phyloP scores from a whole-genome alignment of 140 eudicot species.

The Anethum foeniculum region DNA sequence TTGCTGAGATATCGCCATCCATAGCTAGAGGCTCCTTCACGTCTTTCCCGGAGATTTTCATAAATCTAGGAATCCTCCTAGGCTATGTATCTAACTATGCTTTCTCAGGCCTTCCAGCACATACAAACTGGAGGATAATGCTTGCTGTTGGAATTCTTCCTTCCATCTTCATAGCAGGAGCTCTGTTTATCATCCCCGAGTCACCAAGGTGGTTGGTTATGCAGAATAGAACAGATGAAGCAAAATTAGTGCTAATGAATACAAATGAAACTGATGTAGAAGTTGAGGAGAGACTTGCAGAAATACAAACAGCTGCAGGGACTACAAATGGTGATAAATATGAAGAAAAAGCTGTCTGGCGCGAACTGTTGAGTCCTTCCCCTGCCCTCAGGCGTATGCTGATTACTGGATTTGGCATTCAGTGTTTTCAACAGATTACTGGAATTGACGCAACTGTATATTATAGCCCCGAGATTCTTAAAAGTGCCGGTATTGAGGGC shows the following conservation, averaged over 20 bases:
- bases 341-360: conserved; percentile 77
- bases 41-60: conserved; percentile 83
- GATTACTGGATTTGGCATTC: conserved; percentile 70
- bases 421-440: conserved; percentile 75
- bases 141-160: conserved; percentile 80
- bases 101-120: conserved; percentile 56
- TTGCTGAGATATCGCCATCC: conserved; percentile 86
- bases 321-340: conserved; percentile 23
- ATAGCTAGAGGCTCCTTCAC: conserved; percentile 65
- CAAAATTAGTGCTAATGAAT: conserved; percentile 44
- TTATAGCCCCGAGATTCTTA: conserved; percentile 75
- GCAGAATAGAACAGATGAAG: conserved; percentile 67
- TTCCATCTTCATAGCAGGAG: conserved; percentile 60
- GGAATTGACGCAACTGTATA: conserved; percentile 81
- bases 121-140: conserved; percentile 81
- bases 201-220: conserved; percentile 94
- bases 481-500: conserved; percentile 56
- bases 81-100: conserved; percentile 86
- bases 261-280: conserved; percentile 49
- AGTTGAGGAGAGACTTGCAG: conserved; percentile 71
- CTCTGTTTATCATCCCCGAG: conserved; percentile 71
- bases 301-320: conserved; percentile 69
- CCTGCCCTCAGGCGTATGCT: conserved; percentile 62
- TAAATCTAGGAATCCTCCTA: conserved; percentile 70
- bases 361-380: conserved; percentile 62